Evolutionary conservation across 805 yeast species (phyloP), one percentile per base, ranked within the genome.

Genomic region (Wickerhamiella parazyma): DNA sequence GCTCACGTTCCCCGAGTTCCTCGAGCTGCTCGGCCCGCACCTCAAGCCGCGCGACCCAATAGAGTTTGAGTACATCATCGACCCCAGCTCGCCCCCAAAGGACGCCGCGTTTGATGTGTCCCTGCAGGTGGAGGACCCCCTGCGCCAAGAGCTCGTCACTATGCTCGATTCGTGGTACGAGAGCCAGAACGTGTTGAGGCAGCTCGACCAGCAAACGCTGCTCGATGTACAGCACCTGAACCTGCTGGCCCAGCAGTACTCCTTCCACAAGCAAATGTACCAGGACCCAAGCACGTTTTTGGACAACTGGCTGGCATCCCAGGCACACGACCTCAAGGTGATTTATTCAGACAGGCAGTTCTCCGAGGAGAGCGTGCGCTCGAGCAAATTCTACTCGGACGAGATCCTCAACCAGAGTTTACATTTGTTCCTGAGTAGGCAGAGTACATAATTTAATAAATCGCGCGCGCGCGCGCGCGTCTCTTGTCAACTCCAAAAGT

Each of bases 331-430:
- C 38, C 69, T 91, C 55, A 86, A 81, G 63, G 81, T 89, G 11
- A 69, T 91, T 50, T 73, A 85, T 47, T 86, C 94, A 51, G 97
- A 91, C 54, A 91, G 82, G 53, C 89, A 87, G 8, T 81, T 78
- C 62, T 78, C 78, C 57, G 96, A 89, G 63, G 96, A 87, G 57
- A 68, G 74, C 17, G 94, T 85, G 4, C 76, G 98, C 65, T 73
- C 80, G 54, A 75, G 95, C 3, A 76, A 77, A 14, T 91, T 80
- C 62, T 91, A 81, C 62, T 74, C 76, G 35, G 87, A 84, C 54
- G 84, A 83, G 48, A 66, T 81, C 52, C 66, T 91, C 44, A 72
- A 74, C 48, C 91, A 86, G 53, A 86, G 85, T 55, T 69, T 89
- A 41, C 84, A 82, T 49, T 66, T 85, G 38, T 68, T 87, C 51